Base-by-base conservation (phyloP, 257 asterid species). In the Primulina tabacum region DNA sequence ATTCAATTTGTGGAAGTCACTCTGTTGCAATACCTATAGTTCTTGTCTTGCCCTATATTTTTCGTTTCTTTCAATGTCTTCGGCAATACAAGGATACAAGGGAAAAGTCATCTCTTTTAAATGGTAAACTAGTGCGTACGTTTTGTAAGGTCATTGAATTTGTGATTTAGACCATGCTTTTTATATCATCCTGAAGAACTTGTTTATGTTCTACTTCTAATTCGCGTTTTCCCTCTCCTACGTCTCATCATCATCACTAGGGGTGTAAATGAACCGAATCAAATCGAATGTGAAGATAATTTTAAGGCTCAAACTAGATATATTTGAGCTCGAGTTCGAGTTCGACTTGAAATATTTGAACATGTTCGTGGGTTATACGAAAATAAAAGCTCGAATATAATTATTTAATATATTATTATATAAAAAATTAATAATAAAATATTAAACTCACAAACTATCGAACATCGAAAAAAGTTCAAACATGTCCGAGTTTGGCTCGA, bases 1-100 rank as follows among this genome's bases (percentile, higher is more conserved):
- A 92, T 76, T 92, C 99, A 75, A 86, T 95, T 72, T 91, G 99
- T 81, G 99, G 99, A 67, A 95, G 99, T 87, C 96, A 95, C 82
- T 75, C 99, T 79, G 84, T 89, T 81, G 95, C 95, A 24, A 92
- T 95, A 62, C 97, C 99, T 35, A 75, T 84, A 40, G 93, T 87
- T 80, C 99, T 92, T 26, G 95, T 95, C 70, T 79, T 95, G 83
- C 99, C 99, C 60, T 95, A 91, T 71, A 77, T 92, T 70, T 95
- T 95, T 67, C 97, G 98, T 17, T 78, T 95, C 68, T 95, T 95
- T 80, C 99, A 95, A 77, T 95, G 99, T 75, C 98, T 95, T 75
- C 89, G 97, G 69, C 97, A 92, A 76, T 92, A 89, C 76, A 95
- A 84, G 81, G 99, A 92, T 79, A 87, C 98, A 5, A 83, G 79